Percentiles rank a stretch among this genome's conserved stretches.
Evolutionary conservation across 352 stramenopile species (phyloP).

Genomic region (Saprolegnia parasitica): DNA sequence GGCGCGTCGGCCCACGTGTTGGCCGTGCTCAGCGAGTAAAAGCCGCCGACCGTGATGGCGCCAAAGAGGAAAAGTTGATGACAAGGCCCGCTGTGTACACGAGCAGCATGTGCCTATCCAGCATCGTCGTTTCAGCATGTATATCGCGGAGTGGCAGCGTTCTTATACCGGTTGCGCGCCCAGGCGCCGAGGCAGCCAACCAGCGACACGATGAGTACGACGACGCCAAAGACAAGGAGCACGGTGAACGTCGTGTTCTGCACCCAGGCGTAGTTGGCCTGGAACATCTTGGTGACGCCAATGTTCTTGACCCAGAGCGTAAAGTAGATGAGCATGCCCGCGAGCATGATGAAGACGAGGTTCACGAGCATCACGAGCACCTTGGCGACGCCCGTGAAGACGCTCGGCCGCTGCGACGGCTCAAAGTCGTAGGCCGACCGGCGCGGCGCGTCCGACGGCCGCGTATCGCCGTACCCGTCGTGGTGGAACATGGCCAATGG

Average conservation of each 20-base stretch:
- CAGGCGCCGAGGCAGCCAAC: conserved; percentile 73
- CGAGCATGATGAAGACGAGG: conserved; percentile 76
- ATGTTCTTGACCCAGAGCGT: conserved; percentile 54
- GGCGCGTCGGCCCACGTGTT: conserved; percentile 44
- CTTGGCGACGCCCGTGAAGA: conserved; percentile 45
- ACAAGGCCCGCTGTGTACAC: conserved; percentile 66
- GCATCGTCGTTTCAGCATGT: not conserved
- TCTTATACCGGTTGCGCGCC: conserved; percentile 51
- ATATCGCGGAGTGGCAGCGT: not conserved
- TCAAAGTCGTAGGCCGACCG: conserved; percentile 9
- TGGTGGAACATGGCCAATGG: conserved; percentile 10
- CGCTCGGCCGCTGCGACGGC: not conserved
- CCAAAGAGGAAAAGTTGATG: conserved; percentile 61
- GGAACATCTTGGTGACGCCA: conserved; percentile 70
- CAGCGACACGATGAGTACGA: conserved; percentile 58
- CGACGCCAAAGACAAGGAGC: conserved; percentile 57
- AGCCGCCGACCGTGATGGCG: conserved; percentile 53
- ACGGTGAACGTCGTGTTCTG: conserved; percentile 62
- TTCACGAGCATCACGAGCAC: conserved; percentile 79
- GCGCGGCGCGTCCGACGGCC: not conserved
- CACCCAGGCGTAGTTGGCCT: conserved; percentile 72
- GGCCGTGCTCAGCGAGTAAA: conserved; percentile 52
- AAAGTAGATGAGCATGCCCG: conserved; percentile 79
- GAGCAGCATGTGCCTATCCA: conserved; percentile 39
- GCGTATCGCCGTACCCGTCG: conserved; percentile 7